These are phyloP conservation scores for Coelastrella sp. DNA, from an alignment of 139 green algal genomes.

Conservation along the genomic window DNA sequence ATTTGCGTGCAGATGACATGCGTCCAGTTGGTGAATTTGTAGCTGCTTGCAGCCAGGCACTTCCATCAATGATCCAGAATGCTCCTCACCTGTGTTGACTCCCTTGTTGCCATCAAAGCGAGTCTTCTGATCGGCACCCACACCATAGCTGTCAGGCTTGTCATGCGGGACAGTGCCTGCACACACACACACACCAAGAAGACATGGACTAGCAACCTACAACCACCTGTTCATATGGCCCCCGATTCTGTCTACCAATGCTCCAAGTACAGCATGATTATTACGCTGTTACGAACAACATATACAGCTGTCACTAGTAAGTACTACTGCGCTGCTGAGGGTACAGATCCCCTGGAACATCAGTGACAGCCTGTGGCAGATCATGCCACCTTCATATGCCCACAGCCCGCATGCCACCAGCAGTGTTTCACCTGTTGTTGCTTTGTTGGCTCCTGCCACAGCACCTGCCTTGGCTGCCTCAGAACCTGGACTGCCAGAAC, in stretches of 20 bases:
- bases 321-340: too few species aligned
- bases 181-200: not conserved
- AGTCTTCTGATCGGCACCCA: not conserved
- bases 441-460: slow-evolving; percentile 30
- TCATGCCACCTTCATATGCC: not conserved
- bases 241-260: too few species aligned
- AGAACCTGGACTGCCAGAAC: not conserved
- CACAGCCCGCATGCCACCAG: not conserved
- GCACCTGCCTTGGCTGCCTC: slow-evolving; percentile 4
- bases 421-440: slow-evolving; percentile 19
- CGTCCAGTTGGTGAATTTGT: too few species aligned
- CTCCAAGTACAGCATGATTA: too few species aligned
- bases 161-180: slow-evolving; percentile 27
- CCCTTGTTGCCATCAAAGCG: slow-evolving; percentile 39
- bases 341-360: too few species aligned
- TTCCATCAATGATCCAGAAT: too few species aligned
- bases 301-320: too few species aligned
- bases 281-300: too few species aligned
- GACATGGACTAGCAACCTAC: not conserved
- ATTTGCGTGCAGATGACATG: too few species aligned
- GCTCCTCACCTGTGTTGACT: not conserved
- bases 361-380: not conserved
- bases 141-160: slow-evolving; percentile 32
- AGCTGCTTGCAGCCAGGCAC: not conserved
- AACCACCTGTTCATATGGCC: too few species aligned